Evolutionary conservation across 192 early-diverging fungal genomes (phyloP), one percentile per base, ranked within the genome.

Genomic region (Podila epigama): DNA sequence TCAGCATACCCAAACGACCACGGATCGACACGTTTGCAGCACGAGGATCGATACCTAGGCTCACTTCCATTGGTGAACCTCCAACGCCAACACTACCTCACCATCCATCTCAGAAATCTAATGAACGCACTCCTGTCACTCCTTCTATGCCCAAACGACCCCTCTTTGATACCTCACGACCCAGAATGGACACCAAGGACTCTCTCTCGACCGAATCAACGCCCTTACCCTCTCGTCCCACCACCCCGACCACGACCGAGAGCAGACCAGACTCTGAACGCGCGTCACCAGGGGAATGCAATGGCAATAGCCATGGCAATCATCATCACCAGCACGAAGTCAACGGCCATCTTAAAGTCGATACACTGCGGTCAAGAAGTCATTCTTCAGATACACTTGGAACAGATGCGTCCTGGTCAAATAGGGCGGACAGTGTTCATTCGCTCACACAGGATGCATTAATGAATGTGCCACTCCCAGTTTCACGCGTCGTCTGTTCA

Each of bases 1-100:
- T 77, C 56, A 77, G 65, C 63, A 77, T 77, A 64, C 73, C 73
- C 27, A 77, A 77, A 18, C 60, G 73, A 53, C 66, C 73, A 0
- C 54, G 61, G 22, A 60, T 77, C 36, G 73, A 77, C 34, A 77
- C 73, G 0, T 63, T 68, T 59, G 29, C 55, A 28, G 35, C 39
- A 11, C 58, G 65, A 20, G 72, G 60, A 41, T 61, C 66, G 1
- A 16, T 36, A 2, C 63, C 73, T 25, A 52, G 73, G 5, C 51
- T 77, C 25, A 68, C 66, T 7, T 54, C 73, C 0, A 68, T 68
- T 28, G 63, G 63, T 4, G 73, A 77, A 22, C 73, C 73, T 5
- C 63, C 50, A 13, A 77, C 72, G 22, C 73, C 66, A 5, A 54
- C 62, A 2, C 15, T 68, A 34, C 48, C 66, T 3, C 20, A 57